phyloP scores from a whole-genome alignment of 2,329 filamentous ascomycete genomes.

The Paecilomyces formosus region DNA sequence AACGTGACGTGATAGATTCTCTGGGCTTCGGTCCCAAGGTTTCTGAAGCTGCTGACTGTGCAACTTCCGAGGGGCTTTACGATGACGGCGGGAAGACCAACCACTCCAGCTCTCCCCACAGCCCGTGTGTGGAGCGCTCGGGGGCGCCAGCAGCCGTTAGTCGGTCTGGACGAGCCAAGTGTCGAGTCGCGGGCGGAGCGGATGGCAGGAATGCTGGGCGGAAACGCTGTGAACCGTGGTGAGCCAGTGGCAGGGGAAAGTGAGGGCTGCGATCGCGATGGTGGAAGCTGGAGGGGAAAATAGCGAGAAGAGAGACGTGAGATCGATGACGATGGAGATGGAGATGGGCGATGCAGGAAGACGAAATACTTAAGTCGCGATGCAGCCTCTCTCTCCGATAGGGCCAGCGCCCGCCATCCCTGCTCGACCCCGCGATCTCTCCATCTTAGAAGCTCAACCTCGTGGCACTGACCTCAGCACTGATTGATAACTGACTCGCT shows the following conservation, averaged over 20 bases:
- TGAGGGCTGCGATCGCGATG: neutral
- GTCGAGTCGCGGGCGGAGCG: neutral
- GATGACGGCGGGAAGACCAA: neutral
- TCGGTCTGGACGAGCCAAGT: neutral
- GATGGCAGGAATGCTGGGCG: neutral
- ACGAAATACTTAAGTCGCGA: no score
- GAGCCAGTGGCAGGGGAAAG: no score
- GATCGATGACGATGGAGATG: neutral
- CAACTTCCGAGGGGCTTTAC: constrained; percentile 2
- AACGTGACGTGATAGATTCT: constrained; percentile 32
- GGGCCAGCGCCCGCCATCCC: neutral
- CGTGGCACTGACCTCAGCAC: neutral
- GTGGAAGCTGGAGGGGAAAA: neutral
- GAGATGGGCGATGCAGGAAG: no score
- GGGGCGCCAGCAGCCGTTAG: neutral
- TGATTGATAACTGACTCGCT: no score
- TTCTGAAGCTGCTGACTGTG: constrained; percentile 14
- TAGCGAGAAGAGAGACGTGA: neutral
- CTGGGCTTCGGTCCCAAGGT: constrained; percentile 6
- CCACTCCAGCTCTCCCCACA: neutral
- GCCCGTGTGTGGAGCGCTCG: neutral
- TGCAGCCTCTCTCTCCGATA: neutral
- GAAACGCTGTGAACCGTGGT: neutral
- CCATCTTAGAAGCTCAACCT: neutral
- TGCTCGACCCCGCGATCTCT: neutral